Evolutionary conservation across 2,329 filamentous ascomycete species (phyloP).

Genomic region (Claviceps sorghi): DNA sequence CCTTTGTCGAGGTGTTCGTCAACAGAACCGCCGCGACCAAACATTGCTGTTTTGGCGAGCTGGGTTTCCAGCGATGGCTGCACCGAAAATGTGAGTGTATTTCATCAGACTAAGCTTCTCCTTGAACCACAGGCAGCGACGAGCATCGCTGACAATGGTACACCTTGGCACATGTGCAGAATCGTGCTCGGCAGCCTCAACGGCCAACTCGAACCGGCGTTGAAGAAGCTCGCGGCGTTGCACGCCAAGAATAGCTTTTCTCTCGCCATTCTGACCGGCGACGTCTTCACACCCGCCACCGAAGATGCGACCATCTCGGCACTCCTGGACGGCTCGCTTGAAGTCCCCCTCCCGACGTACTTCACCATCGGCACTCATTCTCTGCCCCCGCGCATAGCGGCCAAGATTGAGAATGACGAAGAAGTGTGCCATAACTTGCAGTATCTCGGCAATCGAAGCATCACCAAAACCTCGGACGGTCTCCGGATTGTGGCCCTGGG

Average conservation of each 20-base stretch:
- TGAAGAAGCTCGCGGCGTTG: conserved; percentile 65
- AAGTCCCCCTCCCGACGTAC: conserved; percentile 72
- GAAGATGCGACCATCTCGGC: conserved; percentile 44
- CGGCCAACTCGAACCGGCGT: conserved; percentile 60
- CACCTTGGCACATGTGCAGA: conserved; percentile 22
- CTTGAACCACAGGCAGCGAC: background rate
- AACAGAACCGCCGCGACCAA: background rate
- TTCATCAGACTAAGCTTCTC: background rate
- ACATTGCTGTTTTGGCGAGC: background rate
- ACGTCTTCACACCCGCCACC: conserved; percentile 56
- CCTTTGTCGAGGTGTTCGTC: conserved; percentile 8
- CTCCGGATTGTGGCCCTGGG: conserved; percentile 78
- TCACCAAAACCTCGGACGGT: conserved; percentile 79
- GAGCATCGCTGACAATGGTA: background rate
- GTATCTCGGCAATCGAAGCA: conserved; percentile 74
- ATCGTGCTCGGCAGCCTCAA: conserved; percentile 74
- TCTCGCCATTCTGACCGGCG: conserved; percentile 70
- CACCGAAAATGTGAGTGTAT: conserved; percentile 32
- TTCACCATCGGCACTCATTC: conserved; percentile 65
- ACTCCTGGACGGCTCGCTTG: conserved; percentile 58
- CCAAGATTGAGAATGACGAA: conserved; percentile 59
- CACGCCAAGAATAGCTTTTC: conserved; percentile 81
- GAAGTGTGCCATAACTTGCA: conserved; percentile 81
- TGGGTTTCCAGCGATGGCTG: conserved; percentile 22
- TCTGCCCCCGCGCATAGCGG: conserved; percentile 56